Evolutionary conservation across 352 stramenopile genomes (phyloP), one percentile per base, ranked within the genome.

Genomic region (Globisporangium yorkense): DNA sequence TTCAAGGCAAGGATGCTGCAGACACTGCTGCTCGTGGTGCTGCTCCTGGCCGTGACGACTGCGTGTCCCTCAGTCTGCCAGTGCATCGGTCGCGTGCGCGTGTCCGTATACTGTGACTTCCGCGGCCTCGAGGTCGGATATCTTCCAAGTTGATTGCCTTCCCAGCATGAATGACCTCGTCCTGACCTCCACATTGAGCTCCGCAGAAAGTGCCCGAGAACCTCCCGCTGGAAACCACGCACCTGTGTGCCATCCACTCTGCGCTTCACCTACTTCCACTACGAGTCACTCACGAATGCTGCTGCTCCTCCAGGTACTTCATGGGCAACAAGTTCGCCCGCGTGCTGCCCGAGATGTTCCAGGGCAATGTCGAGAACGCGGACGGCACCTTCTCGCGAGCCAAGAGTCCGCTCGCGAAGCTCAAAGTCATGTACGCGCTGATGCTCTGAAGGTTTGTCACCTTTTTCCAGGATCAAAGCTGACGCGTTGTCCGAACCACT

Each of bases 31-130:
- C 18, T 55, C 15, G 0, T 16, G 2, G 3, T 4, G 6, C 10
- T n/a, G 12, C 20, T 20, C 3, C 2, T 37, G 1, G 6, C 16
- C 13, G 21, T 16, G 18, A 0, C 8, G 1, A 1, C 7, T 2
- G 59, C 61, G 20, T 92, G 79, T 33, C 81, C 84, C 12, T 62
- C 59, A 0, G 65, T 71, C 24, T 92, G 81, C 31, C 66, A 83
- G 35, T 94, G 84, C 63, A 81, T 89, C 43, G 80, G 80, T 24
- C 63, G 67, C n/a, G 66, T 70, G 27, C 75, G 79, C 27, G 70
- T 91, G 20, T 80, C 77, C 16, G 83, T 93, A 10, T 85, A 89
- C 62, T 91, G 84, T 56, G 80, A 93, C 59, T 91, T 87, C 46
- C 77, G 75, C 27, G 75, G 62, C 1, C 75, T 93, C 41, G 52